Evolutionary conservation across 1,284 basidiomycete species (phyloP), one percentile per base, ranked within the genome.

Genomic region (Hemileia vastatrix): DNA sequence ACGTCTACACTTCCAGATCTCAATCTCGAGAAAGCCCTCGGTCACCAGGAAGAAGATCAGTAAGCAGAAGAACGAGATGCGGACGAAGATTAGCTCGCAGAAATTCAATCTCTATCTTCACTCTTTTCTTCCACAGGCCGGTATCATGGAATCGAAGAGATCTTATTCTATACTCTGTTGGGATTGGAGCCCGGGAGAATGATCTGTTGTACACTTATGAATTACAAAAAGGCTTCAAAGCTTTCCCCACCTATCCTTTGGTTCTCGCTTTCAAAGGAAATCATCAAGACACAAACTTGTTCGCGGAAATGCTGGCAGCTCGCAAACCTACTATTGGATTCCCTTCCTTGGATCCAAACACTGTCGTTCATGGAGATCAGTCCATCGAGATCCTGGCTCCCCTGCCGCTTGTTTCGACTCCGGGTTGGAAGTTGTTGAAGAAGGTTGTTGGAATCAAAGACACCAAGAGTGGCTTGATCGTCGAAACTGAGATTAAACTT

Each of bases 341-440:
- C 62, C 71, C 71, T 13, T 32, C 47, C 18, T 27, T 19, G 23
- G 6, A 19, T 19, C 52, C 70, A 24, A 70, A 72, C 65, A 72
- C 70, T 3, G 64, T 72, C 47, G 71, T 72, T 2, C 71, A 72
- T 57, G 71, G 71, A 32, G 71, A 72, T 57, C 71, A 72, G 65
- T 67, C 64, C n/a, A 67, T 72, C 56, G 66, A 67, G 52, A 61
- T 72, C 3, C 64, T 69, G 31, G 58, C 59, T 18, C 68, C 67
- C 33, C 64, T 72, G 13, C 71, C 71, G 0, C 13, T 62, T 27
- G 64, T 66, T 32, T 66, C 66, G 4, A 68, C 67, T 19, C 63
- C 67, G 21, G 71, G 71, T 6, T 72, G 70, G 71, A 71, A 71
- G 59, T 57, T 72, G 6, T 54, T 62, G 3, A 72, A 72, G 63